These are phyloP conservation scores for Mycena capillaripes DNA, from an alignment of 768 basidiomycete species.

Conservation along the genomic window DNA sequence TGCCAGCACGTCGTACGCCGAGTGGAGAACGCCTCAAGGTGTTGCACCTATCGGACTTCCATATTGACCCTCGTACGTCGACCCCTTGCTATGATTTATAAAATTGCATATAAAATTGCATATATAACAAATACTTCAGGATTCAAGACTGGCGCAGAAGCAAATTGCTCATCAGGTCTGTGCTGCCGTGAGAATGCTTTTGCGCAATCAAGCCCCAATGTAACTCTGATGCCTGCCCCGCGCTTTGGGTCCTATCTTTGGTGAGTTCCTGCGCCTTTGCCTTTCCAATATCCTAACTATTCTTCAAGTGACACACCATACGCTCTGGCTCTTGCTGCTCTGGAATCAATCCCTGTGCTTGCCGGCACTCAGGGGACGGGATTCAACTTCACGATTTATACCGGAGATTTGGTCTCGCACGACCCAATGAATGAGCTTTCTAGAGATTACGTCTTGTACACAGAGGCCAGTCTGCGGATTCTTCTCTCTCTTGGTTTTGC, in stretches of 20 bases:
- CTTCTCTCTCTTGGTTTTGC: constrained; percentile 9
- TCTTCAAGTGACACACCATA: constrained; percentile 71
- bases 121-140: constrained; percentile 53
- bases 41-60: constrained; percentile 81
- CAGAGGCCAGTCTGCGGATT: constrained; percentile 61
- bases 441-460: constrained; percentile 72
- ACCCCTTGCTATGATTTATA: constrained; percentile 2
- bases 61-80: constrained; percentile 76
- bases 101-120: too few species aligned
- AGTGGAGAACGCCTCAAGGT: constrained; percentile 79
- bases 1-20: constrained; percentile 67
- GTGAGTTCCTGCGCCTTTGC: constrained; percentile 45
- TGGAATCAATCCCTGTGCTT: constrained; percentile 77
- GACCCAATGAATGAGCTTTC: constrained; percentile 71
- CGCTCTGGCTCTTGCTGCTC: constrained; percentile 70
- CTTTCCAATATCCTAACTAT: not conserved
- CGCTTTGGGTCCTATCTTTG: constrained; percentile 77
- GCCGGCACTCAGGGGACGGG: constrained; percentile 70
- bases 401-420: constrained; percentile 82
- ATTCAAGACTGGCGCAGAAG: constrained; percentile 77
- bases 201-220: constrained; percentile 64
- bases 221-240: constrained; percentile 70
- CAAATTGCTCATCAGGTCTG: constrained; percentile 74
- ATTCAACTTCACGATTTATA: constrained; percentile 76
- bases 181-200: constrained; percentile 74